Evolutionary conservation across 1,139 yeast genomes (phyloP).

Genomic region (Saccharomycopsis crataegensis): DNA sequence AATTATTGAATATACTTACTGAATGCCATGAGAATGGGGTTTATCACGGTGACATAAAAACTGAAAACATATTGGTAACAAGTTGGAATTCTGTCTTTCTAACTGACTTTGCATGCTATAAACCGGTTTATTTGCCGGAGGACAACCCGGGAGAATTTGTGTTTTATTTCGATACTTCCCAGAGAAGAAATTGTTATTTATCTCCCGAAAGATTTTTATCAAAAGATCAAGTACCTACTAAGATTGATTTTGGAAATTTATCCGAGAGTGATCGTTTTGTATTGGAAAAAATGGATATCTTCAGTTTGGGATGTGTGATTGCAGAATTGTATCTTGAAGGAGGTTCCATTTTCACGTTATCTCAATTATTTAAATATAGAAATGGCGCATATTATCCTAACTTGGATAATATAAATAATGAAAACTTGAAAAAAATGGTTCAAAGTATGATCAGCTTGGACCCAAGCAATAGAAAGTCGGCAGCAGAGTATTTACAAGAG

Average conservation of each 20-base stretch:
- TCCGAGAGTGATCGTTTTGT: conserved; percentile 25
- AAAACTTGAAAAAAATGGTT: conserved; percentile 45
- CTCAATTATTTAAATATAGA: conserved; percentile 80
- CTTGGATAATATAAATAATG: conserved; percentile 46
- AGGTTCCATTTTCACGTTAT: conserved; percentile 72
- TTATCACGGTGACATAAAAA: conserved; percentile 85
- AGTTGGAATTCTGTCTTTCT: conserved; percentile 85
- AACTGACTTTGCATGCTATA: conserved; percentile 76
- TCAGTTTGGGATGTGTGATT: conserved; percentile 84
- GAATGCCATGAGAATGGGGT: conserved; percentile 58
- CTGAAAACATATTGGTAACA: conserved; percentile 81
- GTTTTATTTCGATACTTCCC: conserved; percentile 86
- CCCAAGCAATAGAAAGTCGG: conserved; percentile 53
- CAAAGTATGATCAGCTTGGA: conserved; percentile 54
- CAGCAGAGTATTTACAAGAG: conserved; percentile 43
- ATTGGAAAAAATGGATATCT: conserved; percentile 74
- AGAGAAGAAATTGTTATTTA: conserved; percentile 76
- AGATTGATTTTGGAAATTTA: background rate
- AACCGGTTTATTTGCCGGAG: conserved; percentile 83
- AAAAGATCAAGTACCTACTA: background rate
- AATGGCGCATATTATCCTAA: conserved; percentile 61
- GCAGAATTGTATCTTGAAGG: conserved; percentile 89
- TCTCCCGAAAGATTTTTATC: conserved; percentile 86
- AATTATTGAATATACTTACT: conserved; percentile 53
- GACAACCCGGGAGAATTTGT: conserved; percentile 94